Evolutionary conservation across 75 land plant species (phyloP).

Genomic region (Selaginella moellendorffii): DNA sequence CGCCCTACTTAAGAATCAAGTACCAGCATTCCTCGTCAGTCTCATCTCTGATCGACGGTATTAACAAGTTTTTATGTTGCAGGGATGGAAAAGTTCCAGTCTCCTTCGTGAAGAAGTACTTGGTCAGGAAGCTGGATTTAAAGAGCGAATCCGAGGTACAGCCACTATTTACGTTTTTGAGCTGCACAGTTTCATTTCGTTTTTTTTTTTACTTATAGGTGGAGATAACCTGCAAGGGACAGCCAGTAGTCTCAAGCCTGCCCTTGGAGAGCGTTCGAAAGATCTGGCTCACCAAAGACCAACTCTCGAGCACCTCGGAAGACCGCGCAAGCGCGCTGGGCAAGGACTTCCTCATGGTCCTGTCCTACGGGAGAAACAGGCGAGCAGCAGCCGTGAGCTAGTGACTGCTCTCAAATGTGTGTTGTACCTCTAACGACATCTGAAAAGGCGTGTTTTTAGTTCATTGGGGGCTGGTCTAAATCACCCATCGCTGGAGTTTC

Average conservation of each 20-base stretch:
- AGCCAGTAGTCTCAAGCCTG: conserved; percentile 47
- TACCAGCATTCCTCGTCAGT: too few species aligned
- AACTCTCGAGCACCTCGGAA: conserved; percentile 18
- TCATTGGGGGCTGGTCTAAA: too few species aligned
- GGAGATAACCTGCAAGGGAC: conserved; percentile 57
- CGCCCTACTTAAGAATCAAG: conserved; percentile 21
- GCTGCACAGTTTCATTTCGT: background rate
- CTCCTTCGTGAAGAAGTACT: conserved; percentile 70
- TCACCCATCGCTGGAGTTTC: too few species aligned
- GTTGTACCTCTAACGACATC: too few species aligned
- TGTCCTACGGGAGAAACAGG: conserved; percentile 33
- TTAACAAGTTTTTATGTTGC: background rate
- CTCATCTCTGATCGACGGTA: background rate
- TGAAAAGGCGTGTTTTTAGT: too few species aligned
- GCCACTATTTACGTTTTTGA: too few species aligned
- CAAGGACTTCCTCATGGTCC: conserved; percentile 63
- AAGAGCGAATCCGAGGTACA: conserved; percentile 67
- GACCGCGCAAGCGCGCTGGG: conserved; percentile 13
- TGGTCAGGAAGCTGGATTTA: conserved; percentile 59
- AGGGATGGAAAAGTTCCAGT: conserved; percentile 84
- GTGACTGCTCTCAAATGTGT: too few species aligned
- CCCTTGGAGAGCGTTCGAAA: conserved; percentile 41
- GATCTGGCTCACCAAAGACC: conserved; percentile 35
- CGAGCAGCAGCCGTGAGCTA: too few species aligned
- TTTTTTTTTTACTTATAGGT: conserved; percentile 27